Base-by-base conservation (phyloP, 2,329 filamentous ascomycete species). In the Pseudogymnoascus sp. region DNA sequence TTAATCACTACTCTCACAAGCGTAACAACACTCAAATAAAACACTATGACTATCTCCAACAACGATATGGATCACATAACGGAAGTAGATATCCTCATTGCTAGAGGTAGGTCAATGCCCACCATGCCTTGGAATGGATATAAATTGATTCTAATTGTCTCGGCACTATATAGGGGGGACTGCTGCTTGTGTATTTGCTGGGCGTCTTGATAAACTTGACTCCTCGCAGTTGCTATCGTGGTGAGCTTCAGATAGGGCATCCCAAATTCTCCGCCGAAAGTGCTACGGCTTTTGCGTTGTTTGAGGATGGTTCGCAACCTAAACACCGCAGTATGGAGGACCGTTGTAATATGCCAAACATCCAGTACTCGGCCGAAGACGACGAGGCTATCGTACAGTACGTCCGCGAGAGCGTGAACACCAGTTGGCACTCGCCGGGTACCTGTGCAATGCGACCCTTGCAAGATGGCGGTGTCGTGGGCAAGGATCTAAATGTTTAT, bases 201-300 rank as follows among this genome's bases (percentile, higher is more conserved):
- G 73, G 3, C 73, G 81, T 54, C 74, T 83, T 2, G 77, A 80
- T 5, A 76, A 78, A 60, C 78, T 79, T 0, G 76, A 81, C 60
- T 78, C 78, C 0, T 71, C 72, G 20, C 70, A 70, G 76, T 2
- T 74, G 77, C 62, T 85, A 79, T 71, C 66, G 75, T 61, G 75
- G 82, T 67, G 76, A 81, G 66, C 37, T 78, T 2, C 69, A 73
- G 3, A 64, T 69, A 4, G 70, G 74, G 0, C 77, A 79, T 60
- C 80, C 80, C 1, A 67, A 70, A 11, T 82, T 81, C 66, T 67
- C 75, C 0, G 62, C 71, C 0, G 71, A 67, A 0, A 79, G 76
- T 0, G 69, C 73, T 11, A 79, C 78, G 0, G 72, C 72, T 0
- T 66, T 71, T 38, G 71, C 74, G 4, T 64, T 66, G 0, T 61